These are phyloP conservation scores for Syncephalastrum contaminatum DNA, from an alignment of 371 early-diverging fungal species.

Conservation along the genomic window DNA sequence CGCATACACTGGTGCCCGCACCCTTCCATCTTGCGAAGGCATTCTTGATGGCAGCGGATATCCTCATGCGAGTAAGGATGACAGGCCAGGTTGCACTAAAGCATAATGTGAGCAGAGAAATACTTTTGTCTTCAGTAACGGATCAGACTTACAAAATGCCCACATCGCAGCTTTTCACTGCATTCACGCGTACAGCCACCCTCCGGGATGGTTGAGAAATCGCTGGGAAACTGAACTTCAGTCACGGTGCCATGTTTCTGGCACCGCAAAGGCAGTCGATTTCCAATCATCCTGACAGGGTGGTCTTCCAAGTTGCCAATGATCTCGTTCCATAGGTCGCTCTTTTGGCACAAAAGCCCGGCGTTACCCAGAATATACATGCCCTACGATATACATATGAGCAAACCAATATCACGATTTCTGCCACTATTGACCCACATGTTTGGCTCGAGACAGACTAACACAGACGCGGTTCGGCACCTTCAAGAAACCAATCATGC, in stretches of 20 bases:
- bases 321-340: slow-evolving; percentile 62
- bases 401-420: background rate
- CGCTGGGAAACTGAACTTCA: slow-evolving; percentile 48
- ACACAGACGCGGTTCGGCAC: slow-evolving; percentile 78
- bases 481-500: slow-evolving; percentile 76
- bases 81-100: slow-evolving; percentile 39
- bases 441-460: slow-evolving; percentile 69
- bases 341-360: slow-evolving; percentile 46
- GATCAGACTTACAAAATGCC: slow-evolving; percentile 38
- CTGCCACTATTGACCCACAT: slow-evolving; percentile 24
- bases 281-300: slow-evolving; percentile 32
- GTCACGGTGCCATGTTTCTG: slow-evolving; percentile 37
- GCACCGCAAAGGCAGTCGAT: slow-evolving; percentile 44
- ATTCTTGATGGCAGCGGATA: slow-evolving; percentile 37
- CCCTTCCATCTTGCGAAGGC: slow-evolving; percentile 25
- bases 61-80: slow-evolving; percentile 48
- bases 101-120: slow-evolving; percentile 2
- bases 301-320: slow-evolving; percentile 37
- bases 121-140: background rate
- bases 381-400: slow-evolving; percentile 36
- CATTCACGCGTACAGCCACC: slow-evolving; percentile 55
- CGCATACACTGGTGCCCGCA: slow-evolving; percentile 43
- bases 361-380: slow-evolving; percentile 76
- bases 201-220: slow-evolving; percentile 45
- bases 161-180: slow-evolving; percentile 39